Conservation (phyloP, 1,284 basidiomycete species). For the Marasmius fiardii region DNA sequence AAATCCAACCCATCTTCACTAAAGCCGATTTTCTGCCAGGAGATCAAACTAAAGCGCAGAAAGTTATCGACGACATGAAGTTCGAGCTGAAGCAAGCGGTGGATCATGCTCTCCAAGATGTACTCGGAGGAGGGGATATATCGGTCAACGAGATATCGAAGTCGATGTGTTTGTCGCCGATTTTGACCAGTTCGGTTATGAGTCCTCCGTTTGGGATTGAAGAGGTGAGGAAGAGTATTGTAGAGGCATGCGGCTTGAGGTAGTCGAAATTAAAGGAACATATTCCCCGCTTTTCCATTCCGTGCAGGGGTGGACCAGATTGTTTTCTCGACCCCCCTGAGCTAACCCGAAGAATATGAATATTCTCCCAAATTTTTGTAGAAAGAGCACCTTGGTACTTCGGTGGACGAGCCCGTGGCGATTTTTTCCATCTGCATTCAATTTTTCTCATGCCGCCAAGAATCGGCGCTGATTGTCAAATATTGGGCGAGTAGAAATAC, state of each 20-base stretch:
- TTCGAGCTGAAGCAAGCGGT: neutral
- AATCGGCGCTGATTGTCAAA: too few relatives aligned
- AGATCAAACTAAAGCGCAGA: conserved; percentile 18
- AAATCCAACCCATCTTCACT: conserved; percentile 65
- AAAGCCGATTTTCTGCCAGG: conserved; percentile 55
- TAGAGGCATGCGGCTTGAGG: conserved; percentile 44
- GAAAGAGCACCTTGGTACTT: too few relatives aligned
- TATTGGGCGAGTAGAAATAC: too few relatives aligned
- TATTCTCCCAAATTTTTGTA: too few relatives aligned
- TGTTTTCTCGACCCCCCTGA: too few relatives aligned
- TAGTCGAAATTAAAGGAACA: too few relatives aligned
- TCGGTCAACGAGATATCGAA: conserved; percentile 24
- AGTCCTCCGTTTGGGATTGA: conserved; percentile 52
- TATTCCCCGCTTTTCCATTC: too few relatives aligned
- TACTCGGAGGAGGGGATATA: neutral
- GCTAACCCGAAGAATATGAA: too few relatives aligned
- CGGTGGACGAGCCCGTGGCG: too few relatives aligned
- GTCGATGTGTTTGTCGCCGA: conserved; percentile 56
- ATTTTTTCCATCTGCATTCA: too few relatives aligned
- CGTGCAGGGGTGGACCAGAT: too few relatives aligned
- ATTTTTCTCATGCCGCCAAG: too few relatives aligned
- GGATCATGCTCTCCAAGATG: neutral
- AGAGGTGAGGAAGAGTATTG: conserved; percentile 50
- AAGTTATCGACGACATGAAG: conserved; percentile 8
- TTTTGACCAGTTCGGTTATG: conserved; percentile 53